A percentile compares a stretch with the other conserved stretches of the same genome.
These are phyloP conservation scores for Trametes gibbosa DNA, from an alignment of 768 basidiomycete species.

Conservation along the genomic window DNA sequence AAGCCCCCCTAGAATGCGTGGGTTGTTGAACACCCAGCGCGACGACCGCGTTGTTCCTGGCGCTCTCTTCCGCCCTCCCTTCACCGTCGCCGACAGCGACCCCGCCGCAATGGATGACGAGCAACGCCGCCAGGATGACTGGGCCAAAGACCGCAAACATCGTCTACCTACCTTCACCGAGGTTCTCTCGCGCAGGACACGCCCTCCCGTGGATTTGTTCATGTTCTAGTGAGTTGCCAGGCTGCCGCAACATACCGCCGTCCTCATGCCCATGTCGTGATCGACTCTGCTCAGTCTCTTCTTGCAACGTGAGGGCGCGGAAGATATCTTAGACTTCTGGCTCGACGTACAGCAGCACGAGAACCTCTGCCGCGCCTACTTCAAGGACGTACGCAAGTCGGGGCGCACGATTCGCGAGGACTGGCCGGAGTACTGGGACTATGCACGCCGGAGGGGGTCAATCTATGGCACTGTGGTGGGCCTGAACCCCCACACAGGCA, in stretches of 20 bases:
- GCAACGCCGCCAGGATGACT: conserved; percentile 60
- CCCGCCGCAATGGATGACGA: conserved; percentile 32
- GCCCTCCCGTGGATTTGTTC: conserved; percentile 96
- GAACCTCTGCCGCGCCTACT: conserved; percentile 97
- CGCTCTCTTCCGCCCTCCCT: conserved; percentile 8
- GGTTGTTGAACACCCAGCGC: conserved; percentile 16
- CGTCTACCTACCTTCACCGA: conserved; percentile 87
- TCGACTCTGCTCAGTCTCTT: conserved; percentile 64
- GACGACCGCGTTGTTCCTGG: conserved; percentile 18
- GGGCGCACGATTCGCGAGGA: conserved; percentile 91
- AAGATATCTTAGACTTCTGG: conserved; percentile 98
- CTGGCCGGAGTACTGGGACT: conserved; percentile 98
- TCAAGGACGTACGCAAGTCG: conserved; percentile 97
- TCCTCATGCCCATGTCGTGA: conserved; percentile 5
- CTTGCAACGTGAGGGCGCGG: conserved; percentile 91
- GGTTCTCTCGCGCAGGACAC: conserved; percentile 85
- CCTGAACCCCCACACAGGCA: conserved; percentile 53
- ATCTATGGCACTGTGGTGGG: conserved; percentile 92
- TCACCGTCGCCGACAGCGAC: conserved; percentile 10
- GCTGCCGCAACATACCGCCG: conserved; percentile 11
- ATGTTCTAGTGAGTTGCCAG: conserved; percentile 87
- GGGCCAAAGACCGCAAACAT: conserved; percentile 66
- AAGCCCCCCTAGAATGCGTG: neutral
- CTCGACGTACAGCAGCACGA: conserved; percentile 99
- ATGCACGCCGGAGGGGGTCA: conserved; percentile 86